Percentiles rank a stretch among this genome's conserved stretches.
These are phyloP conservation scores for Inosperma sp. DNA, from an alignment of 768 basidiomycete genomes.

Conservation along the genomic window DNA sequence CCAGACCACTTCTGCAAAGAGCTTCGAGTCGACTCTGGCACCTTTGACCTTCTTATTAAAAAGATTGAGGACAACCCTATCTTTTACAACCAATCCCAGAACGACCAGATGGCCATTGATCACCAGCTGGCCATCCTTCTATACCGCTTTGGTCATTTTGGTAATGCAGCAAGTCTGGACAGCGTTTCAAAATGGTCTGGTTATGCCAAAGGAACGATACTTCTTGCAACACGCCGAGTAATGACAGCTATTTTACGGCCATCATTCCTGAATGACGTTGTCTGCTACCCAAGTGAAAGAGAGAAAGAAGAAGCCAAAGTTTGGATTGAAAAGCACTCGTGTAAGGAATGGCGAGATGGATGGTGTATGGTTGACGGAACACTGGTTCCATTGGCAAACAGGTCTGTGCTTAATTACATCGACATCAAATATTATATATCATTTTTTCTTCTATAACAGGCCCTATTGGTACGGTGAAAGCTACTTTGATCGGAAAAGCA, in stretches of 20 bases:
- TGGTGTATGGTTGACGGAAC: slow-evolving; percentile 38
- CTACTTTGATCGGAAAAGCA: slow-evolving; percentile 35
- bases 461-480: slow-evolving; percentile 33
- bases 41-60: slow-evolving; percentile 32
- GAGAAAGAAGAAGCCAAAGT: slow-evolving; percentile 36
- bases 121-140: slow-evolving; percentile 36
- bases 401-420: no score
- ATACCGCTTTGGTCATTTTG: slow-evolving; percentile 36
- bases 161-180: slow-evolving; percentile 33
- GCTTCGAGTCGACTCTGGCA: slow-evolving; percentile 28
- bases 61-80: slow-evolving; percentile 3
- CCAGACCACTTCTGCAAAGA: slow-evolving; percentile 22
- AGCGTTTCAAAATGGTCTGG: slow-evolving; percentile 37
- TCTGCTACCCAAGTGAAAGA: slow-evolving; percentile 23
- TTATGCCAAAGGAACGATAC: slow-evolving; percentile 29
- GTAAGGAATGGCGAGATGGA: slow-evolving; percentile 32
- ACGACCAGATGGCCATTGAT: slow-evolving; percentile 10
- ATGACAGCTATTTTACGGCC: slow-evolving; percentile 28
- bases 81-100: slow-evolving; percentile 6
- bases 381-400: slow-evolving; percentile 27
- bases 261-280: slow-evolving; percentile 22
- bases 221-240: slow-evolving; percentile 18
- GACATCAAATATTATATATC: no score
- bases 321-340: slow-evolving; percentile 32
- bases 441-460: no score